Evolutionary conservation across 495 filamentous ascomycete species (phyloP).

Genomic region (Viridothelium virens): DNA sequence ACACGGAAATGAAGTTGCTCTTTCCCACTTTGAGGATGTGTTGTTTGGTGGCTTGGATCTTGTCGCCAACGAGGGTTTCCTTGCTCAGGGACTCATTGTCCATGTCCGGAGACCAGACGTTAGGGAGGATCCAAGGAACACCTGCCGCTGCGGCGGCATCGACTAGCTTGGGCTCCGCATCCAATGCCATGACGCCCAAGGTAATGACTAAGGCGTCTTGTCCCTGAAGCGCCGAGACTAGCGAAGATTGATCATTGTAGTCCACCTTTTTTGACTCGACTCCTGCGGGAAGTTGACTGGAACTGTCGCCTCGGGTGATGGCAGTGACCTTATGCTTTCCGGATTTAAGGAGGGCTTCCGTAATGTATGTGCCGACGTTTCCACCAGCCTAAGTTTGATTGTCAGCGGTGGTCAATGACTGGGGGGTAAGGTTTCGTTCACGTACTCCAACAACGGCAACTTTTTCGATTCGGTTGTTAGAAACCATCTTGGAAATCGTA

Average conservation of each 20-base stretch:
- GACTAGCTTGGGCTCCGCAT: constrained; percentile 44
- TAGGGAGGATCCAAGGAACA: constrained; percentile 56
- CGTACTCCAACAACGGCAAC: constrained; percentile 27
- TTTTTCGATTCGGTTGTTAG: constrained; percentile 22
- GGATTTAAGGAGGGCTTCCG: constrained; percentile 42
- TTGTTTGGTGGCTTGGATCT: constrained; percentile 15
- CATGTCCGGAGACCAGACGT: constrained; percentile 44
- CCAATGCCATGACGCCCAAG: constrained; percentile 36
- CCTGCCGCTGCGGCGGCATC: constrained; percentile 54
- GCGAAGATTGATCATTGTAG: constrained; percentile 37
- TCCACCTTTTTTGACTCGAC: constrained; percentile 40
- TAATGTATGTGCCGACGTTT: constrained; percentile 47
- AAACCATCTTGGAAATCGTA: constrained; percentile 8
- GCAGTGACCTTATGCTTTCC: constrained; percentile 43
- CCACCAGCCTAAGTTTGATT: constrained; percentile 46
- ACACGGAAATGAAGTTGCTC: constrained; percentile 45
- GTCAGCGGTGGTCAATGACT: not conserved
- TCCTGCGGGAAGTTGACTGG: constrained; percentile 17
- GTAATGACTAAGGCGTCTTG: constrained; percentile 58
- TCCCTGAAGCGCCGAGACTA: constrained; percentile 41
- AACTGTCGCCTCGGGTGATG: no score
- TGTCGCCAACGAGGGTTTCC: constrained; percentile 30
- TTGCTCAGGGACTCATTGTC: constrained; percentile 33
- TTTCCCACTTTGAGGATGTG: constrained; percentile 42
- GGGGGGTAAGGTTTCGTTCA: not conserved